These are phyloP conservation scores for Kazachstania africana DNA, from an alignment of 805 yeast genomes.

Conservation along the genomic window DNA sequence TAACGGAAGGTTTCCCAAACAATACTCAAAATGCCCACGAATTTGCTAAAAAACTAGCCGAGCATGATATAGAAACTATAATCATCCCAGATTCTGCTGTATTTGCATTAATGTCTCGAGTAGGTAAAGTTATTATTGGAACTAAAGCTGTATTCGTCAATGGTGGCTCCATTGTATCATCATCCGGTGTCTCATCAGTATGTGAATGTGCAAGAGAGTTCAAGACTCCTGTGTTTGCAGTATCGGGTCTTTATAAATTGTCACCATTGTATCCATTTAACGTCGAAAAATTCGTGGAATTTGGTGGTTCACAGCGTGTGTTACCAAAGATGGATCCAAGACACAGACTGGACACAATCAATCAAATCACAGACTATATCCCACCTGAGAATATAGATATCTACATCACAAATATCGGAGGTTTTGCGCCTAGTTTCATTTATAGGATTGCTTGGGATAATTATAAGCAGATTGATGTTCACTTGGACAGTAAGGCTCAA, in stretches of 20 bases:
- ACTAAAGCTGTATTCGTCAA: constrained; percentile 89
- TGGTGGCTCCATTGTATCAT: constrained; percentile 83
- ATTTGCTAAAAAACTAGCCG: constrained; percentile 70
- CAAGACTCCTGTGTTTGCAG: constrained; percentile 91
- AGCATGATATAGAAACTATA: constrained; percentile 79
- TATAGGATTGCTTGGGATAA: constrained; percentile 92
- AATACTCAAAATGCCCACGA: constrained; percentile 64
- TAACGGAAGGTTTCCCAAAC: constrained; percentile 88
- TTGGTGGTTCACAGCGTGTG: constrained; percentile 57
- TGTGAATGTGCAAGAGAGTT: constrained; percentile 94
- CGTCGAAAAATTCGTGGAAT: constrained; percentile 72
- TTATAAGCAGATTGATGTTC: constrained; percentile 75
- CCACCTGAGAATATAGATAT: constrained; percentile 92
- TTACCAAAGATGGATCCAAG: constrained; percentile 54
- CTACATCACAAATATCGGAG: constrained; percentile 90
- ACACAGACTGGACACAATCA: constrained; percentile 36
- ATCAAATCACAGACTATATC: constrained; percentile 83
- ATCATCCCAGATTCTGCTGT: constrained; percentile 88
- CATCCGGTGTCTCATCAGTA: constrained; percentile 85
- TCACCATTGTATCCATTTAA: constrained; percentile 90
- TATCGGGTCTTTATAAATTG: constrained; percentile 86
- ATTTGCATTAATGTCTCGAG: constrained; percentile 93
- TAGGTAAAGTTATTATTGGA: constrained; percentile 91
- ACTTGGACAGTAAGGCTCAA: constrained; percentile 37
- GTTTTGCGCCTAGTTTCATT: constrained; percentile 90